phyloP scores from a whole-genome alignment of 2,329 filamentous ascomycete species.

The Hypoxylon sp. region DNA sequence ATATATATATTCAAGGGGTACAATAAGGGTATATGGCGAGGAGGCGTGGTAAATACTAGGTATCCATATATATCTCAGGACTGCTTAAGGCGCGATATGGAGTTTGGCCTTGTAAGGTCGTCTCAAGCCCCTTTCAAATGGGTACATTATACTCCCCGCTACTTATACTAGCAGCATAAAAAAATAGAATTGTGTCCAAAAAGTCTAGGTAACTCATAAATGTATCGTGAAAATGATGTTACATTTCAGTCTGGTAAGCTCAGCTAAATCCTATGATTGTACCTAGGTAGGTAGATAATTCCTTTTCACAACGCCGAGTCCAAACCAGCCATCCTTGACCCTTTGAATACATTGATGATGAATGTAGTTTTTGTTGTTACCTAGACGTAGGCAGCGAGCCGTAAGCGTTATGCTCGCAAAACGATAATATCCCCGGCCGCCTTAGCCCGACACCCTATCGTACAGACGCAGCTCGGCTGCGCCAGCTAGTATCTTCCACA shows the following conservation, averaged over 20 bases:
- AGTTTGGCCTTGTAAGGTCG: neutral
- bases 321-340: conserved; percentile 1
- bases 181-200: too few species aligned
- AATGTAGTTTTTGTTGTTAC: neutral
- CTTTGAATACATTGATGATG: conserved; percentile 9
- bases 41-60: conserved; percentile 1
- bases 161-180: too few species aligned
- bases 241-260: conserved; percentile 1
- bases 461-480: conserved; percentile 11
- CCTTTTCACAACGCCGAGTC: neutral
- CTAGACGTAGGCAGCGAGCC: too few species aligned
- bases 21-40: conserved; percentile 1
- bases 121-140: too few species aligned
- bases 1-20: too few species aligned
- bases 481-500: neutral
- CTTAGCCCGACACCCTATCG: conserved; percentile 9
- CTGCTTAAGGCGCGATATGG: neutral
- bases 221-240: too few species aligned
- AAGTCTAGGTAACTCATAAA: too few species aligned
- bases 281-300: neutral
- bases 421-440: neutral
- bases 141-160: too few species aligned
- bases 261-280: neutral
- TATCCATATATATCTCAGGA: too few species aligned
- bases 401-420: neutral